phyloP scores from a whole-genome alignment of 1,139 yeast genomes.

The Zygosaccharomyces sapae region DNA sequence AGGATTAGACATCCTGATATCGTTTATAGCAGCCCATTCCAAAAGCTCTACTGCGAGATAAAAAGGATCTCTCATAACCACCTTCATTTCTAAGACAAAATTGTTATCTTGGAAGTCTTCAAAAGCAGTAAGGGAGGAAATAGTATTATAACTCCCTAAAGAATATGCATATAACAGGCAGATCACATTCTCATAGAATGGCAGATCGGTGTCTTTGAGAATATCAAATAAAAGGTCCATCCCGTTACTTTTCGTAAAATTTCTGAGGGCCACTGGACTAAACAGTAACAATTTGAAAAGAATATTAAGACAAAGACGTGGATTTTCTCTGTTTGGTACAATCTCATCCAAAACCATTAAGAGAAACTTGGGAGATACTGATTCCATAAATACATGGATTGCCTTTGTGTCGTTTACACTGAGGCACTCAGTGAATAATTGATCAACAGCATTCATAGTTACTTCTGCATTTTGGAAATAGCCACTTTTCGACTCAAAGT shows the following conservation, averaged over 20 bases:
- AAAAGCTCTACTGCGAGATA: constrained; percentile 31
- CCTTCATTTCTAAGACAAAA: constrained; percentile 1
- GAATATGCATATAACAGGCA: constrained; percentile 20
- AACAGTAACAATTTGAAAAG: constrained; percentile 48
- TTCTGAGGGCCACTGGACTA: constrained; percentile 46
- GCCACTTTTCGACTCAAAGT: constrained; percentile 38
- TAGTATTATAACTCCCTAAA: constrained; percentile 12
- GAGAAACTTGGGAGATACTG: constrained; percentile 64
- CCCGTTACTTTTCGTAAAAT: constrained; percentile 55
- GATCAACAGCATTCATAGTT: constrained; percentile 17
- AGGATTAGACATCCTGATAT: constrained; percentile 27
- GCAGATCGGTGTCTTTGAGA: constrained; percentile 37
- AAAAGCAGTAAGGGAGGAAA: constrained; percentile 23
- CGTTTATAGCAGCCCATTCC: constrained; percentile 39
- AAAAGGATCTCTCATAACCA: constrained; percentile 26
- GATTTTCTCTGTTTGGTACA: constrained; percentile 38
- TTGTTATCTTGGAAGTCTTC: constrained; percentile 7
- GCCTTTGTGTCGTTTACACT: constrained; percentile 15
- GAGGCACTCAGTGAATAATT: constrained; percentile 13
- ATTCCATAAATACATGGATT: constrained; percentile 42
- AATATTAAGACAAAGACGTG: constrained; percentile 47
- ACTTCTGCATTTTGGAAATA: constrained; percentile 21
- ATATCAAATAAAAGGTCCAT: constrained; percentile 46
- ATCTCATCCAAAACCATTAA: constrained; percentile 49
- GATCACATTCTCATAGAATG: constrained; percentile 27